Evolutionary conservation across 2,329 filamentous ascomycete genomes (phyloP).

Genomic region (Boeremia exigua): DNA sequence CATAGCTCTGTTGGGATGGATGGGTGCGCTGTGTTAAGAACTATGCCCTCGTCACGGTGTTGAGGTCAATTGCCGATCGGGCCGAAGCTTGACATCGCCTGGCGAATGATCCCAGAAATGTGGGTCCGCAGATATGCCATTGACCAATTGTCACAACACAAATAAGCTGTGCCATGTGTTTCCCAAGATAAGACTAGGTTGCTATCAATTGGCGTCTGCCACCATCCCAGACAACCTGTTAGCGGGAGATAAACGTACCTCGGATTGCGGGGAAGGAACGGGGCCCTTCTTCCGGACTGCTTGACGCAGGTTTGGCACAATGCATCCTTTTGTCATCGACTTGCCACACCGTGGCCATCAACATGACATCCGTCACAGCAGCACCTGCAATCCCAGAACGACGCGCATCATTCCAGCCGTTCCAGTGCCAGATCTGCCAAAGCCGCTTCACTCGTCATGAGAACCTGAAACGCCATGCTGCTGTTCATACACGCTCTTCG

Average conservation of each 20-base stretch:
- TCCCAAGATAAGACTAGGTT: constrained; percentile 6
- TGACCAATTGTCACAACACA: background rate
- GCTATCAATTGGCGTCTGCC: background rate
- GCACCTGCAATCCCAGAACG: background rate
- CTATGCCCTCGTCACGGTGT: background rate
- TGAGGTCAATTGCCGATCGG: constrained; percentile 5
- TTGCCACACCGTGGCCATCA: background rate
- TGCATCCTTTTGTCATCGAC: background rate
- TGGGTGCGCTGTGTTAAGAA: too few species aligned
- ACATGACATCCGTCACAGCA: constrained; percentile 5
- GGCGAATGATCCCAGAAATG: background rate
- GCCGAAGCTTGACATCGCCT: background rate
- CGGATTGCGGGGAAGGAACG: constrained; percentile 10
- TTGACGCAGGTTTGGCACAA: background rate
- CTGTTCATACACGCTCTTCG: constrained; percentile 21
- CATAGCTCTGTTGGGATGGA: too few species aligned
- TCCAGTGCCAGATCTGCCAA: constrained; percentile 25
- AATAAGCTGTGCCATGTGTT: background rate
- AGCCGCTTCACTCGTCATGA: constrained; percentile 31
- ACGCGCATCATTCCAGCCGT: constrained; percentile 23
- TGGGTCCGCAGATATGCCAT: background rate
- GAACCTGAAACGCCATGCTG: constrained; percentile 30
- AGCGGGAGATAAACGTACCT: constrained; percentile 13
- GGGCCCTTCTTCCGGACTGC: background rate
- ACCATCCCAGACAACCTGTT: background rate